Evolutionary conservation across 139 green algal species (phyloP).

Genomic region (Axilococcus clingmanii): DNA sequence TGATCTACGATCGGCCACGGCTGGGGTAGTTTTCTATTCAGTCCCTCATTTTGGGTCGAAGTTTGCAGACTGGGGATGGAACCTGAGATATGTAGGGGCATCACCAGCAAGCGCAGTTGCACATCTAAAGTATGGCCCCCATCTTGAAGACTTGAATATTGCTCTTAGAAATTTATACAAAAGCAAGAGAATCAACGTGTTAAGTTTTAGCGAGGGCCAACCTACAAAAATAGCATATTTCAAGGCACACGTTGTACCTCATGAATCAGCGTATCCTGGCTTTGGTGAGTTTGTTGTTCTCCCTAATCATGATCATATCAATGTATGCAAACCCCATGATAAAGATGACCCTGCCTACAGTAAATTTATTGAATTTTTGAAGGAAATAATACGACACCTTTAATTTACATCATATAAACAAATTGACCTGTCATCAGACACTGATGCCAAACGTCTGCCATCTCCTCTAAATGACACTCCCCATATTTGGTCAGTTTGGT

Average conservation of each 20-base stretch:
- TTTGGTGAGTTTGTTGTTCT: conserved; percentile 59
- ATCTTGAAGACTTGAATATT: conserved; percentile 58
- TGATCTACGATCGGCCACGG: conserved; percentile 9
- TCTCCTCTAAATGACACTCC: conserved; percentile 48
- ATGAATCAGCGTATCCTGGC: conserved; percentile 52
- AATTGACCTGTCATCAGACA: conserved; percentile 57
- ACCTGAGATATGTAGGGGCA: conserved; percentile 59
- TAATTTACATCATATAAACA: conserved; percentile 29
- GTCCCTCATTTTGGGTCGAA: conserved; percentile 65
- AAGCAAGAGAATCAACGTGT: conserved; percentile 23
- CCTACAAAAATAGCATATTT: conserved; percentile 37
- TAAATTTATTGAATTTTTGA: conserved; percentile 21
- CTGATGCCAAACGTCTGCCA: conserved; percentile 44
- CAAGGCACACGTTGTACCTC: conserved; percentile 57
- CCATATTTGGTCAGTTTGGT: conserved; percentile 58
- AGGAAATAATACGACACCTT: conserved; percentile 2
- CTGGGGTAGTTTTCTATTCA: conserved; percentile 67
- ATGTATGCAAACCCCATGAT: conserved; percentile 54
- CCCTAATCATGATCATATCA: conserved; percentile 59
- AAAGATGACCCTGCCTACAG: conserved; percentile 22
- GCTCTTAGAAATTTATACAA: conserved; percentile 32
- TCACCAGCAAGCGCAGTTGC: conserved; percentile 41
- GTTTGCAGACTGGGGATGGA: conserved; percentile 68
- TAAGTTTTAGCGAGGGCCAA: conserved; percentile 53
- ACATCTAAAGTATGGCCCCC: conserved; percentile 47